Base-by-base conservation (phyloP, 495 filamentous ascomycete species). In the Lophiostoma macrostomum region DNA sequence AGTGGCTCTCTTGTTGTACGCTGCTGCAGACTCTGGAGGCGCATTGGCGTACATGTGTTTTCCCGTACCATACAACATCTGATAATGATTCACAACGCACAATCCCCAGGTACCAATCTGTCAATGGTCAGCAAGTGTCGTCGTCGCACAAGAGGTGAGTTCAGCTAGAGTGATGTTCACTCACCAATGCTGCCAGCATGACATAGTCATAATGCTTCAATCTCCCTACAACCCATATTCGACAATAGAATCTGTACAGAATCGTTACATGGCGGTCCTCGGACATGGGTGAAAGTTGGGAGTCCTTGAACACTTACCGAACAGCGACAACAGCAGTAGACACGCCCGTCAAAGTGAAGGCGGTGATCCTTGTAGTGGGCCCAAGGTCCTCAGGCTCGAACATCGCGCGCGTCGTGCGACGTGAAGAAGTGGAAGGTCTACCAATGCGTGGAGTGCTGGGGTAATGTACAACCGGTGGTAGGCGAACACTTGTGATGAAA, bases 31-130 rank as follows among this genome's bases (percentile, higher is more conserved):
- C 24, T 29, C 22, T 29, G 3, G 23, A 20, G 25, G 28, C 13
- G 23, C 12, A 28, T 27, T 40, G 16, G 22, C 6, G 8, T 23
- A 25, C 20, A 4, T 38, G 28, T 48, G 29, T 13, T 44, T 2
- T 2, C 59, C 59, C 12, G 53, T 45, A 6, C 59, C 59, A 32
- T 23, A 58, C 4, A 22, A 10, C 2, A 63, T 3, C 37, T 63
- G 59, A 27, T 58, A 63, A 37, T 53, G 32, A 32, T 63, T 63
- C 28, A 54, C 29, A 13, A 46, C 41, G 23, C 58, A 61, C 27
- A 61, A 30, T 3, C 52, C 58, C 58, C 58, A 61, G 16, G 58
- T 53, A 10, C 29, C 52, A 13, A 61, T 5, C 58, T 61, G 19
- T 6, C 10, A 27, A n/a, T 27, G 29, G 42, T 38, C n/a, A n/a